phyloP scores from a whole-genome alignment of 495 filamentous ascomycete species.

The Staphylotrichum tortipilum region DNA sequence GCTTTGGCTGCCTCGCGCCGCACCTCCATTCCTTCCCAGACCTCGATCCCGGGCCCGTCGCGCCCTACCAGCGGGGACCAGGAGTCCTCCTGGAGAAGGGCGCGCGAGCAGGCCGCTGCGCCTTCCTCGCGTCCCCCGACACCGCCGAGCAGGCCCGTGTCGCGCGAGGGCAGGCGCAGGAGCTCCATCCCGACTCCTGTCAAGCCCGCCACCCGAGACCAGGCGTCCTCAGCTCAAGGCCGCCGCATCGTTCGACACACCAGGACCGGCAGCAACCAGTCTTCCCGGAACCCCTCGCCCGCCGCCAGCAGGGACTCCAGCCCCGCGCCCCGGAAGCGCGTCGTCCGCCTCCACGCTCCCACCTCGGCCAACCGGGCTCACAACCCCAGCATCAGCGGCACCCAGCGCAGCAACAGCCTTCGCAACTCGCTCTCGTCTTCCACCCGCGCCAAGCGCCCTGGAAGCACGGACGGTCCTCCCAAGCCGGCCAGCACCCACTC shows the following conservation, averaged over 20 bases:
- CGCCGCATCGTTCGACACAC: not conserved
- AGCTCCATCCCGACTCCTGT: not conserved
- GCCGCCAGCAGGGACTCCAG: constrained; percentile 13
- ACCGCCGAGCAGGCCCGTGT: not conserved
- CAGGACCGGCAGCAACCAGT: not conserved
- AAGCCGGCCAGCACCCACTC: constrained; percentile 17
- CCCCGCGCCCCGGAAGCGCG: constrained; percentile 34
- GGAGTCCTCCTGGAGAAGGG: not conserved
- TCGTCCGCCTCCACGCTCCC: constrained; percentile 52
- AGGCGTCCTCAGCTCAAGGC: not conserved
- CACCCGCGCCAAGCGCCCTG: constrained; percentile 28
- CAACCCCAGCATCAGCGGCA: constrained; percentile 15
- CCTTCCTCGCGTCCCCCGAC: not conserved
- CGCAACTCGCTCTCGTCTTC: constrained; percentile 31
- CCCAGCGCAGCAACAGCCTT: constrained; percentile 25
- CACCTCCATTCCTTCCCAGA: constrained; percentile 27
- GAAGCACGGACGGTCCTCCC: constrained; percentile 28
- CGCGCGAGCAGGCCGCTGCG: not conserved
- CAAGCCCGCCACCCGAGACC: not conserved
- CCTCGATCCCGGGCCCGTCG: not conserved
- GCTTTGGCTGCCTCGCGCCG: too few species aligned
- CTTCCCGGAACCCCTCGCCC: not conserved
- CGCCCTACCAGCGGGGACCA: not conserved
- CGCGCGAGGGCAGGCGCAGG: not conserved
- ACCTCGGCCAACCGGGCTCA: constrained; percentile 19